These are phyloP conservation scores for Cyberlindnera lachancei DNA, from an alignment of 805 yeast genomes.

Conservation along the genomic window DNA sequence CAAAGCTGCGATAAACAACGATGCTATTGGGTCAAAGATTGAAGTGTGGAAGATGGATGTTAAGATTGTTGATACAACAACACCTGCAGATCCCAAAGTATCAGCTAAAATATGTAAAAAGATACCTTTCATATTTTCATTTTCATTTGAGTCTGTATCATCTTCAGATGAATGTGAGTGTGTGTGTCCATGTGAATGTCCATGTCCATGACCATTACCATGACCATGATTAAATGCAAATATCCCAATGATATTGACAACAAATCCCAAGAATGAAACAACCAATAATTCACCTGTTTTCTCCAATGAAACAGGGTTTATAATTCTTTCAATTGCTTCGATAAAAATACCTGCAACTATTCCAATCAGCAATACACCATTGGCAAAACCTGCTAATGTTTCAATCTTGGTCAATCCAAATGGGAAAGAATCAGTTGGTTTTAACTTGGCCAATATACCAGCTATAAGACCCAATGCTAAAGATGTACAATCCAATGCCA, in stretches of 20 bases:
- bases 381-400: constrained; percentile 91
- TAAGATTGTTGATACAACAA: constrained; percentile 79
- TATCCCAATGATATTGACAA: constrained; percentile 87
- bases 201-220: constrained; percentile 30
- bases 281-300: constrained; percentile 78
- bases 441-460: constrained; percentile 53
- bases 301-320: constrained; percentile 68
- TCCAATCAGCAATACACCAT: constrained; percentile 81
- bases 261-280: constrained; percentile 76
- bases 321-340: constrained; percentile 78
- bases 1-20: constrained; percentile 75
- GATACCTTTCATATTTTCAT: constrained; percentile 86
- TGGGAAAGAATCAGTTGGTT: constrained; percentile 67
- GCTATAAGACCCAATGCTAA: constrained; percentile 86
- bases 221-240: constrained; percentile 91
- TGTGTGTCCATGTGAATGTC: constrained; percentile 39
- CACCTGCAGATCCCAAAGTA: constrained; percentile 95
- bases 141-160: constrained; percentile 23
- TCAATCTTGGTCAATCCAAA: constrained; percentile 82
- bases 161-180: constrained; percentile 27
- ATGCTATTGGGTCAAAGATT: constrained; percentile 89
- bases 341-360: constrained; percentile 83
- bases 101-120: constrained; percentile 93
- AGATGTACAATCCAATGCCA: constrained; percentile 93
- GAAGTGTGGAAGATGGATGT: constrained; percentile 58